Conservation (phyloP, 306 rosid species). For the Mimosa bimucronata region DNA sequence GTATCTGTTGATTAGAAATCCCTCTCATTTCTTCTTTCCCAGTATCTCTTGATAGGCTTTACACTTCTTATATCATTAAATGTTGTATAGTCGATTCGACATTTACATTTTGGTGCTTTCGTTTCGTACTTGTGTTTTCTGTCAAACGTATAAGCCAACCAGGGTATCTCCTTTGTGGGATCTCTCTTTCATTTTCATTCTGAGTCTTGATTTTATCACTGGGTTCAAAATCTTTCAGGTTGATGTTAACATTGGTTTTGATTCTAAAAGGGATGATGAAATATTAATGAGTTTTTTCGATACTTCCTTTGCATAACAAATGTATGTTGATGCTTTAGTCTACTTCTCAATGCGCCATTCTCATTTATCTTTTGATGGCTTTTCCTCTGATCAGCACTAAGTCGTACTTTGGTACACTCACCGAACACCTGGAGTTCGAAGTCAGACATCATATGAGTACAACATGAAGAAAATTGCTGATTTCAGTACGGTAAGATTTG, state of each 20-base stretch:
- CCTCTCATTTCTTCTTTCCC: not conserved
- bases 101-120: not conserved
- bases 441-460: constrained; percentile 83
- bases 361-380: constrained; percentile 28
- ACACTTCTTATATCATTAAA: not conserved
- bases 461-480: constrained; percentile 88
- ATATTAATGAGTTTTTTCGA: not conserved
- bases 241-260: constrained; percentile 8
- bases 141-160: not conserved
- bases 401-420: constrained; percentile 95
- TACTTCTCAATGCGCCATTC: not conserved
- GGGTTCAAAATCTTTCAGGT: constrained; percentile 4
- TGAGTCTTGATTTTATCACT: not conserved
- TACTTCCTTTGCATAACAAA: not conserved
- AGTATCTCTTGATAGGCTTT: not conserved
- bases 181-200: not conserved
- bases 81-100: not conserved
- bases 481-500: constrained; percentile 73
- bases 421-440: constrained; percentile 82
- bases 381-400: constrained; percentile 56
- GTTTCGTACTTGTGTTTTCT: not conserved
- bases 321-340: constrained; percentile 7
- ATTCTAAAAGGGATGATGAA: constrained; percentile 12
- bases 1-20: not conserved
- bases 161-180: not conserved